Evolutionary conservation across 176 grass and related monocot species (phyloP).

Genomic region (Canna indica): DNA sequence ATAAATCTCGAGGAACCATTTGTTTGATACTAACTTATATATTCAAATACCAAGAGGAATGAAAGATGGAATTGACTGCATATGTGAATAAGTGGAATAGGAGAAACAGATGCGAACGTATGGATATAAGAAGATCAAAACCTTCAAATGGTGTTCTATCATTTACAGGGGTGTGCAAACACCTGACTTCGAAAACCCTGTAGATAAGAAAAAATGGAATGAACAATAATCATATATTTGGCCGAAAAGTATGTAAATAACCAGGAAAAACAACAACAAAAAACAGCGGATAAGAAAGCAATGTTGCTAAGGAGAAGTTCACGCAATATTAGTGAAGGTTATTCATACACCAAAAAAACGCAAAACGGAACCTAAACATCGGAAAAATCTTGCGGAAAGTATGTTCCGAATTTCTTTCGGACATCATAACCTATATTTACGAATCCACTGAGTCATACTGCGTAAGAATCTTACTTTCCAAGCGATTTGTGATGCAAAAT

Average conservation of each 20-base stretch:
- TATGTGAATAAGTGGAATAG: not conserved
- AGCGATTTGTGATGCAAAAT: conserved; percentile 91
- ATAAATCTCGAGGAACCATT: not conserved
- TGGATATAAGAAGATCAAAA: conserved; percentile 14
- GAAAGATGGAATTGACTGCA: no score
- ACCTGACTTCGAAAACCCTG: conserved; percentile 77
- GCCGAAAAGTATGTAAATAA: not conserved
- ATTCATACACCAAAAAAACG: not conserved
- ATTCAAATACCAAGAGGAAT: not conserved
- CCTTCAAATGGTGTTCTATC: conserved; percentile 91
- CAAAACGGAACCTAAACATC: not conserved
- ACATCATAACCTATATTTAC: not conserved
- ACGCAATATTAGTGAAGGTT: not conserved
- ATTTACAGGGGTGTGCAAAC: conserved; percentile 81
- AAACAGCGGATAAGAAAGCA: not conserved
- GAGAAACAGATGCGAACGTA: not conserved
- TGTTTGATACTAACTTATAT: not conserved
- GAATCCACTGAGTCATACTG: not conserved
- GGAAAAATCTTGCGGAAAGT: not conserved
- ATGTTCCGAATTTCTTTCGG: not conserved
- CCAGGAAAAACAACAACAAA: not conserved
- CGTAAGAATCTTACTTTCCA: conserved; percentile 58
- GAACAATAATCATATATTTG: not conserved
- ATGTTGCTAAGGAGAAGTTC: not conserved
- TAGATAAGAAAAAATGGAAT: not conserved